Conservation (phyloP, 163 green algal species). For the Coccomyxa subellipsoidea region DNA sequence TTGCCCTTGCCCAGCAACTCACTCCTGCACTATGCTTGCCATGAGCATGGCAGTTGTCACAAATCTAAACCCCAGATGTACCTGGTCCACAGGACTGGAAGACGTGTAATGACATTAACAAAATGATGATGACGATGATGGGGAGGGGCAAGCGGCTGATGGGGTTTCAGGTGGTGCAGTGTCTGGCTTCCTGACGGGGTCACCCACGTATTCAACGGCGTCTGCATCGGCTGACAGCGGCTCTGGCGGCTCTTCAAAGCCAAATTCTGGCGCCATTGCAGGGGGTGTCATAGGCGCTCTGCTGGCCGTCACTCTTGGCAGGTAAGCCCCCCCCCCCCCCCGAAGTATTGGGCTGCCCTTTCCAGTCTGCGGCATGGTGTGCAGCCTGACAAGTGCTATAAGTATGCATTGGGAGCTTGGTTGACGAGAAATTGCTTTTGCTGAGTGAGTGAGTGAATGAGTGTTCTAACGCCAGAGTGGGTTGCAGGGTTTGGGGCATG, state of each 20-base stretch:
- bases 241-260: background rate
- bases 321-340: background rate
- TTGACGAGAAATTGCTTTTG: background rate
- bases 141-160: too few relatives aligned
- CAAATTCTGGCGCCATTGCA: background rate
- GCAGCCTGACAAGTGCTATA: background rate
- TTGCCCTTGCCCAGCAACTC: background rate
- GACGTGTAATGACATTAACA: background rate
- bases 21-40: background rate
- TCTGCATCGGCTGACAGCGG: background rate
- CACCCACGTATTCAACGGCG: background rate
- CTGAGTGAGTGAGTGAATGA: too few relatives aligned
- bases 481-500: background rate
- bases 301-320: background rate
- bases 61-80: background rate
- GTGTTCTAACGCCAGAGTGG: too few relatives aligned
- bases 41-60: background rate
- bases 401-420: background rate
- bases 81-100: background rate
- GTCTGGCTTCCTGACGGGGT: slow-evolving; percentile 4
- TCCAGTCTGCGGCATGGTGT: too few relatives aligned
- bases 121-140: too few relatives aligned
- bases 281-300: background rate
- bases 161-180: background rate
- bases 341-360: too few relatives aligned